Conservation (phyloP, 2,329 filamentous ascomycete species). For the Hypoxylon sp. region DNA sequence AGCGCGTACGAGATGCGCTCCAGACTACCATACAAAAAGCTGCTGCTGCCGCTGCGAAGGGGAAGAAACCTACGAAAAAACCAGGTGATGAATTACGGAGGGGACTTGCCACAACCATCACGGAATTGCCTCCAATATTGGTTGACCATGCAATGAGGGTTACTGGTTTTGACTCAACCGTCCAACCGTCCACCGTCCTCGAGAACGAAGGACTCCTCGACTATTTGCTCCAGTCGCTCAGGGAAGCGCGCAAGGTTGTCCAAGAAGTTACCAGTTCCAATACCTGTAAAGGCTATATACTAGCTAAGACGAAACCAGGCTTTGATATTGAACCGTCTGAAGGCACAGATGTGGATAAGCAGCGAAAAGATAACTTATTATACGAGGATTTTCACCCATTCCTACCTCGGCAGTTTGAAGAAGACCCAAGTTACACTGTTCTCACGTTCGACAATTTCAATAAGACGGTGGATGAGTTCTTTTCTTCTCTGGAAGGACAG, state of each 20-base stretch:
- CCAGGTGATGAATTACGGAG: conserved; percentile 82
- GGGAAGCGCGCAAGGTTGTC: conserved; percentile 79
- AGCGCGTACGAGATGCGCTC: conserved; percentile 79
- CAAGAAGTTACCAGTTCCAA: conserved; percentile 77
- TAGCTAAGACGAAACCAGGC: conserved; percentile 75
- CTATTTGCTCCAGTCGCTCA: conserved; percentile 76
- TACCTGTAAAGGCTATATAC: conserved; percentile 85
- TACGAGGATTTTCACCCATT: conserved; percentile 99
- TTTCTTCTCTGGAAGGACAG: conserved; percentile 95
- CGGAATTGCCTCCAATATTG: conserved; percentile 88
- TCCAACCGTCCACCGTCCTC: conserved; percentile 78
- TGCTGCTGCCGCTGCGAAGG: conserved; percentile 63
- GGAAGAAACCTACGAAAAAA: conserved; percentile 81
- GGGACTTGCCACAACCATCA: conserved; percentile 85
- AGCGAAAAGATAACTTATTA: conserved; percentile 68
- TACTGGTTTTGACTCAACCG: conserved; percentile 77
- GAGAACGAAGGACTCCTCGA: conserved; percentile 75
- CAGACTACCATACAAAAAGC: conserved; percentile 75
- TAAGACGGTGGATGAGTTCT: conserved; percentile 95
- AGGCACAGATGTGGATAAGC: conserved; percentile 56
- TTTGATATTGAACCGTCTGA: conserved; percentile 48
- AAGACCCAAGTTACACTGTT: conserved; percentile 75
- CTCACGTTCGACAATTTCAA: conserved; percentile 89
- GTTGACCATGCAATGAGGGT: conserved; percentile 86
- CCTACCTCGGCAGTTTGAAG: conserved; percentile 82